These are phyloP conservation scores for Fraxinus albicans DNA, from an alignment of 305 asterid species.

Conservation along the genomic window DNA sequence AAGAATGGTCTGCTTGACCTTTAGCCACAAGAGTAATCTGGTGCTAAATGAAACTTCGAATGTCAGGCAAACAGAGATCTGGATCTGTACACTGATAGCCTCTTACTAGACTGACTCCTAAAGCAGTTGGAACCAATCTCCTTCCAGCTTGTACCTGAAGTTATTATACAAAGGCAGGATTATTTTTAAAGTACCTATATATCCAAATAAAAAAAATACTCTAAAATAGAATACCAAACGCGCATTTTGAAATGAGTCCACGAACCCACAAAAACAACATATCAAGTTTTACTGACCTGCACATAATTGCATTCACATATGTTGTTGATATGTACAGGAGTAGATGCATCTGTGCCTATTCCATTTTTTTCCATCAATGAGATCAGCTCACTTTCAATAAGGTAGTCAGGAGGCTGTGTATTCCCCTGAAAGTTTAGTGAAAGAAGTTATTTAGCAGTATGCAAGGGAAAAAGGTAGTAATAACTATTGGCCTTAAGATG, in stretches of 20 bases:
- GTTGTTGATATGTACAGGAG: constrained; percentile 86
- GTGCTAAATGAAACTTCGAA: constrained; percentile 89
- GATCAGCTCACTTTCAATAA: constrained; percentile 83
- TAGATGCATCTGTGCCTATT: constrained; percentile 91
- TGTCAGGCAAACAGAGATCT: constrained; percentile 87
- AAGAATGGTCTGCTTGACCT: constrained; percentile 81
- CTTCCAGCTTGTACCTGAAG: constrained; percentile 81
- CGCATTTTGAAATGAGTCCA: not conserved
- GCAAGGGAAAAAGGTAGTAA: not conserved
- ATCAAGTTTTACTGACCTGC: constrained; percentile 55
- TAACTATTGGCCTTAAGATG: constrained; percentile 1
- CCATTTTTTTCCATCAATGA: constrained; percentile 89
- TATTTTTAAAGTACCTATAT: constrained; percentile 1
- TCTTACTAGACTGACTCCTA: constrained; percentile 87
- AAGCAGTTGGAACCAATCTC: constrained; percentile 77
- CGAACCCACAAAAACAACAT: constrained; percentile 7
- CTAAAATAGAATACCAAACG: not conserved
- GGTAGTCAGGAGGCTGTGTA: constrained; percentile 78
- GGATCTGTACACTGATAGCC: constrained; percentile 91
- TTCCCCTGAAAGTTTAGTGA: constrained; percentile 55
- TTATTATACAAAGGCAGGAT: constrained; percentile 18
- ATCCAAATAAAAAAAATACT: not conserved
- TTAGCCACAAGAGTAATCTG: constrained; percentile 82
- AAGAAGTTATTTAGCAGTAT: constrained; percentile 10
- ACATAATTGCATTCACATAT: constrained; percentile 85